Evolutionary conservation across 2,329 filamentous ascomycete genomes (phyloP), one percentile per base, ranked within the genome.

Genomic region (Fusarium clavum): DNA sequence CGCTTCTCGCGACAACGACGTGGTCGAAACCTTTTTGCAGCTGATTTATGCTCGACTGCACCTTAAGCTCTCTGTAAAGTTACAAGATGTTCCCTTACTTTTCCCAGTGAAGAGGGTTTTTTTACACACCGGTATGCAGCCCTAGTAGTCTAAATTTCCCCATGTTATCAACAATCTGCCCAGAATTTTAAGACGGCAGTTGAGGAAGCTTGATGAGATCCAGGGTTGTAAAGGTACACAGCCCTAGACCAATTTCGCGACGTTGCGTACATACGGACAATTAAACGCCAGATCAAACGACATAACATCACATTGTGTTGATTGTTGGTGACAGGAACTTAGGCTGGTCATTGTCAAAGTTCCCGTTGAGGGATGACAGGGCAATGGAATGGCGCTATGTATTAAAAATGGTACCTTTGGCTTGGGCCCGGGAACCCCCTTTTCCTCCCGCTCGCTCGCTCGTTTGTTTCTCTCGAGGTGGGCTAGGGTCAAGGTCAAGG

Each of bases 371-470:
- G 20, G 29, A 20, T 53, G 60, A 63, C 59, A 68, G 64, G 61
- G 61, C 70, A 57, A 61, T 71, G 62, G 56, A 59, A 61, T 71
- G 62, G 61, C 63, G 62, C 66, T 69, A 58, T 60, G 44, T 40
- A 40, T 52, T 46, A 46, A 27, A 46, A n/a, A 46, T 44, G 41
- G 20, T 62, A 24, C 61, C 52, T 65, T 59, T 59, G 61, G 32
- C 65, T 70, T 61, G 67, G 68, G 62, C 46, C 60, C 63, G 62
- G 72, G 61, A 68, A 64, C 49, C 56, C 67, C 70, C 67, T 65
- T 74, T 70, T 71, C 49, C 58, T 74, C 69, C 64, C 64, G 65
- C 59, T 57, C 59, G 55, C 59, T 51, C 47, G 47, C 32, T 65
- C 55, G 56, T 64, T 64, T 69, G 66, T 71, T 72, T 68, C 61